Conservation (phyloP, 352 stramenopile species). For the Hyaloperonospora brassicae region DNA sequence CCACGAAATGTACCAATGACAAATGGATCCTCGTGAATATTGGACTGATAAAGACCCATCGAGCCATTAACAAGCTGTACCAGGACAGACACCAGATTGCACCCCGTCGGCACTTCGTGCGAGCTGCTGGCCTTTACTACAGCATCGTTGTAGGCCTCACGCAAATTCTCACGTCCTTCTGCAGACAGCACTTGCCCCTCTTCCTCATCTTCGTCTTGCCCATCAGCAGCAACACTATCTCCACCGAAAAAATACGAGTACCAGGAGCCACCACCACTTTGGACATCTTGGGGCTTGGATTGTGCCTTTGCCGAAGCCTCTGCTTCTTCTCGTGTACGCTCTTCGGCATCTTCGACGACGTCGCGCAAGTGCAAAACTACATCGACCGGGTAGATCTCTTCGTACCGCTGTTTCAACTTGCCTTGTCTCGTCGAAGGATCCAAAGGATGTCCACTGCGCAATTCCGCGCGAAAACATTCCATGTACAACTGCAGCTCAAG, state of each 20-base stretch:
- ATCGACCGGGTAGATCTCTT: constrained; percentile 60
- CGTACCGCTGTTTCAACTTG: constrained; percentile 39
- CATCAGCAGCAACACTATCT: constrained; percentile 7
- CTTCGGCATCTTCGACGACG: constrained; percentile 48
- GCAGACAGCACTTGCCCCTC: constrained; percentile 42
- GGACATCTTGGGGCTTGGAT: constrained; percentile 14
- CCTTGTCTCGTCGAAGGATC: constrained; percentile 36
- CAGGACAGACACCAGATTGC: constrained; percentile 60
- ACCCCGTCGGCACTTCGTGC: constrained; percentile 46
- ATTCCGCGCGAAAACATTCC: constrained; percentile 39
- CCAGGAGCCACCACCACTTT: constrained; percentile 41
- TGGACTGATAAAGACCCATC: constrained; percentile 46
- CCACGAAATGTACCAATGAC: constrained; percentile 40
- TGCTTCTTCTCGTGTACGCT: constrained; percentile 25
- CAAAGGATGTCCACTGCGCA: constrained; percentile 34
- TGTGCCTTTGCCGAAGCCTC: constrained; percentile 21
- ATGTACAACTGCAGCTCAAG: constrained; percentile 58
- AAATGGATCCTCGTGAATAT: constrained; percentile 35
- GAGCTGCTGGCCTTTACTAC: constrained; percentile 40
- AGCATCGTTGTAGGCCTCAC: constrained; percentile 67
- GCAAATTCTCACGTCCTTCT: constrained; percentile 57
- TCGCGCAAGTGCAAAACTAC: constrained; percentile 58
- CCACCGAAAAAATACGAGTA: constrained; percentile 78
- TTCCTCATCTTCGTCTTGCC: constrained; percentile 17
- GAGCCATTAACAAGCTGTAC: constrained; percentile 51